Evolutionary conservation across 331 rosid genomes (phyloP).

Genomic region (Malus hybrid): DNA sequence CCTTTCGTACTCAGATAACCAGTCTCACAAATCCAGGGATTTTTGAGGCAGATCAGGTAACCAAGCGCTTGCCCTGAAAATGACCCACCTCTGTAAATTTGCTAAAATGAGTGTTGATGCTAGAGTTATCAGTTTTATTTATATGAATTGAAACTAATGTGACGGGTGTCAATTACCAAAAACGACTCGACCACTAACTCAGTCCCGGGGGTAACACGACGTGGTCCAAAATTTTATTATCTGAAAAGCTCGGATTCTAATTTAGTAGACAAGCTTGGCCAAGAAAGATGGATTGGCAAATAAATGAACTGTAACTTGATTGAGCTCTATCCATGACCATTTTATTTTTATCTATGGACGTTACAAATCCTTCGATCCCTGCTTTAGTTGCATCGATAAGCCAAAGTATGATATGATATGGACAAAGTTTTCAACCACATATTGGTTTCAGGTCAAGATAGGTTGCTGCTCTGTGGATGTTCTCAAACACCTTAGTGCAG

Average conservation of each 20-base stretch:
- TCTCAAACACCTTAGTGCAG: conserved; percentile 88
- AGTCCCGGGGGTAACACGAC: too few species aligned
- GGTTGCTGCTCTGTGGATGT: conserved; percentile 83
- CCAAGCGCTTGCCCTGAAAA: background rate
- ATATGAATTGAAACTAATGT: too few species aligned
- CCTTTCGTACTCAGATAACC: conserved; percentile 45
- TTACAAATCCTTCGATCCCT: background rate
- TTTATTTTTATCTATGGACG: background rate
- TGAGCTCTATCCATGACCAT: background rate
- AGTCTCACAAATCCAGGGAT: conserved; percentile 78
- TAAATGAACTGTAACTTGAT: background rate
- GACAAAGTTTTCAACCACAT: background rate
- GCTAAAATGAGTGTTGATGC: background rate
- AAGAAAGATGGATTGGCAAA: background rate
- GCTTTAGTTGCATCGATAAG: background rate
- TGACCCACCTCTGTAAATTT: background rate
- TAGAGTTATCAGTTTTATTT: background rate
- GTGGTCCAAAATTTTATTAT: background rate
- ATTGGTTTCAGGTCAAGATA: conserved; percentile 67
- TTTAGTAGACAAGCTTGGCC: background rate
- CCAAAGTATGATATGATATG: too few species aligned
- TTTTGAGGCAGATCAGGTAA: conserved; percentile 88
- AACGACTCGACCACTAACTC: too few species aligned
- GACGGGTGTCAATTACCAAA: too few species aligned
- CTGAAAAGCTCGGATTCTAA: background rate